Base-by-base conservation (phyloP, 371 early-diverging fungal genomes). In the Choanephora cucurbitarum region DNA sequence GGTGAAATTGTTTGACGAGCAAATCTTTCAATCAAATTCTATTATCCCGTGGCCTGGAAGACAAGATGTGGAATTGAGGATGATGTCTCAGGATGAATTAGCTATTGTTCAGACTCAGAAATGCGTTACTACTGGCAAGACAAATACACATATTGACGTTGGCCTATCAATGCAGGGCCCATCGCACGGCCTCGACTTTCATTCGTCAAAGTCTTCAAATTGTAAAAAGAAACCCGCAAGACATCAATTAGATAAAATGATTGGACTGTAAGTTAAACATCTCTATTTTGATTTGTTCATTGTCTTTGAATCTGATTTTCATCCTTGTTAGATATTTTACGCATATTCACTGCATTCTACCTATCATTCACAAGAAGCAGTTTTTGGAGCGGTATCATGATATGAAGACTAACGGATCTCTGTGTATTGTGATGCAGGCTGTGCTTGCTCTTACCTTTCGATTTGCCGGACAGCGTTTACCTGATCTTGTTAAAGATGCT, bases 351-450 rank as follows among this genome's bases (percentile, higher is more conserved):
- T 70, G 73, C 2, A 72, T 72, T 32, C 56, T 78, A 10, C 80
- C 81, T n/a, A 72, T 82, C 33, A 58, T 81, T 49, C 69, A 83
- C 61, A 77, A 81, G 58, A 59, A 64, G 10, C 60, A 69, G 31
- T 82, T 85, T 55, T 49, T 82, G 18, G 54, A 63, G 19, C 66
- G 75, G 43, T 66, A 76, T 6, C 60, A 69, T 42, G n/a, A 49
- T 10, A 42, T 49, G 17, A 15, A 18, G 5, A 54, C 47, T 15
- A 28, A 34, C 21, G 49, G 32, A 7, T 73, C 75, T 7, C 72
- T 73, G 14, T 50, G 63, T 8, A 57, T 77, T 19, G 56, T 80
- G 19, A 55, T 79, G 13, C 65, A 80, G 23, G 57, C 76, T 5
- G 61, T 80, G 28, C 62, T 80, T 32, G 83, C 83, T 7, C 47